Base-by-base conservation (phyloP, 2,329 filamentous ascomycete genomes). In the Fusarium mundagurra region DNA sequence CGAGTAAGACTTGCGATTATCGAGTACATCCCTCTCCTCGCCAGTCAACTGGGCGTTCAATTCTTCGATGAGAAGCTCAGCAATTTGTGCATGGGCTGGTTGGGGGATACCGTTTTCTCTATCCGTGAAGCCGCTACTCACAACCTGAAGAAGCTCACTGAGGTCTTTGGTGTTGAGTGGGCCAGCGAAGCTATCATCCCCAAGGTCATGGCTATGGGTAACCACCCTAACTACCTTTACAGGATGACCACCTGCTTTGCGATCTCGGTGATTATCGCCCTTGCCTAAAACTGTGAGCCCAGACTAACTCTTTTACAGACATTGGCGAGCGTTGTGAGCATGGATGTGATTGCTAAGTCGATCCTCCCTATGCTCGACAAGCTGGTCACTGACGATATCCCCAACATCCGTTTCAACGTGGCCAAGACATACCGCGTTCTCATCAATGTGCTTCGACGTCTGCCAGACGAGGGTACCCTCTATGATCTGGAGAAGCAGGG, bases 181-280 rank as follows among this genome's bases (percentile, higher is more conserved):
- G 96, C 96, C 48, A 97, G 93, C 83, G 94, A 95, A 82, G 95
- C 95, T 53, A 99, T 99, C 80, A 97, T 99, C 78, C 96, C 96
- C 69, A 98, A 98, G 87, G 96, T 99, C 75, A 96, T 98, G 89
- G 94, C 93, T 43, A 98, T 99, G 96, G 96, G 96, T 69, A 94
- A 94, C 81, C 96, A 99, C 83, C 94, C 96, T 71, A 99, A 99
- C 86, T 99, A 99, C 83, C 92, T 99, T 61, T 99, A 99, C 89
- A 91, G 96, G 82, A 99, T 99, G 96, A 99, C 96, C 16, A 99
- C 96, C n/a, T 98, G 96, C 86, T 99, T 99, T 83, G 96, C 96
- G 72, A 97, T 99, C 76, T 96, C 95, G 78, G 96, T 99, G 89
- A 88, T 94, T 89, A 61, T 33, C 16, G 6, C 10, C 14, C 12